Conservation (phyloP, 2,329 filamentous ascomycete species). For the Chaetomium sp. region DNA sequence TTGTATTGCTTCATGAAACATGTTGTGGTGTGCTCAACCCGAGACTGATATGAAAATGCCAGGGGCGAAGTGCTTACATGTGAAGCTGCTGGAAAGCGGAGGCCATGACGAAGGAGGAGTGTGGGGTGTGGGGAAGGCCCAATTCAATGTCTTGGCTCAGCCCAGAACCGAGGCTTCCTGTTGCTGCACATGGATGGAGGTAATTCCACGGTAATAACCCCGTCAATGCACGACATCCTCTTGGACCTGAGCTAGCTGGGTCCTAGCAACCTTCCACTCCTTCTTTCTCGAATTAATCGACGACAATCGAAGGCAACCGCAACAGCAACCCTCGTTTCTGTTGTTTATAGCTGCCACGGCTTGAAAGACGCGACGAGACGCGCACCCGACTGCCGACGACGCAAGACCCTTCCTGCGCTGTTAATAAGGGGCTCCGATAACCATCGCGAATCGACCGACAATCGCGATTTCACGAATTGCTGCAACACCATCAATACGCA, state of each 20-base stretch:
- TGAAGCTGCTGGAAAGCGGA: background rate
- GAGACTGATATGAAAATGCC: too few species aligned
- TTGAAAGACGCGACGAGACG: background rate
- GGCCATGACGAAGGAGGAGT: background rate
- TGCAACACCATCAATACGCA: background rate
- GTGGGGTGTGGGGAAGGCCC: slow-evolving; percentile 21
- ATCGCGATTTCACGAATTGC: background rate
- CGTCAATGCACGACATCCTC: slow-evolving; percentile 12
- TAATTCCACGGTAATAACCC: background rate
- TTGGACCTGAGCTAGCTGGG: background rate
- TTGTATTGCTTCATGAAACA: background rate
- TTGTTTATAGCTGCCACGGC: background rate
- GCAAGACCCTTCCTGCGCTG: background rate
- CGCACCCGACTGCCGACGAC: background rate
- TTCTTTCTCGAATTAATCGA: background rate
- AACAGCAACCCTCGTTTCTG: background rate
- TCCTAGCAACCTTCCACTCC: background rate
- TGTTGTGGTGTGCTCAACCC: background rate
- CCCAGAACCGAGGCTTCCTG: slow-evolving; percentile 21
- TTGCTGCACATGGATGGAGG: slow-evolving; percentile 8
- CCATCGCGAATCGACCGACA: background rate
- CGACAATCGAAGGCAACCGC: background rate
- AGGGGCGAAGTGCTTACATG: background rate
- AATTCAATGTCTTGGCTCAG: slow-evolving; percentile 10
- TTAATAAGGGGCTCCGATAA: background rate